A percentile compares a stretch with the other conserved stretches of the same genome.
phyloP scores from a whole-genome alignment of 2,329 filamentous ascomycete genomes.

The Torrubiellomyces zombiae region DNA sequence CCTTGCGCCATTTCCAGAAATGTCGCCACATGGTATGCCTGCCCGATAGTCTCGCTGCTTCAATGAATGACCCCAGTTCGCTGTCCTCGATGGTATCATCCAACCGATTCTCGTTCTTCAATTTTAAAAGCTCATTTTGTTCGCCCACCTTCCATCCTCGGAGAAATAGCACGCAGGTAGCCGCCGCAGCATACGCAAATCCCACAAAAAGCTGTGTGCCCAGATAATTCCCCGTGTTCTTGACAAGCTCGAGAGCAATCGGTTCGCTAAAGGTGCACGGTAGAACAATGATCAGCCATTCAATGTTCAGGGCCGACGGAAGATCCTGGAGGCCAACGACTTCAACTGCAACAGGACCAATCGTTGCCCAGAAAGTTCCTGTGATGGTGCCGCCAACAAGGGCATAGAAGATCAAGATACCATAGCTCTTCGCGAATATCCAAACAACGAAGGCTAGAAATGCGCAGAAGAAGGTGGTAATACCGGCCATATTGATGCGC shows the following conservation, averaged over 20 bases:
- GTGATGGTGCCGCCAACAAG: slow-evolving; percentile 54
- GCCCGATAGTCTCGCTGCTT: not conserved
- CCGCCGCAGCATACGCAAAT: slow-evolving; percentile 39
- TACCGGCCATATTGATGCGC: slow-evolving; percentile 53
- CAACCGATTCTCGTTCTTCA: no score
- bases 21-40: slow-evolving; percentile 1
- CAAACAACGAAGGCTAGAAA: slow-evolving; percentile 55
- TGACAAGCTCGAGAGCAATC: slow-evolving; percentile 40
- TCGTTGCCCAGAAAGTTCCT: slow-evolving; percentile 55
- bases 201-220: slow-evolving; percentile 42
- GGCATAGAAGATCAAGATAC: slow-evolving; percentile 54
- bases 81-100: no score
- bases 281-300: slow-evolving; percentile 55
- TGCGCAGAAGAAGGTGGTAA: slow-evolving; percentile 46
- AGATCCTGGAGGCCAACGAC: slow-evolving; percentile 54
- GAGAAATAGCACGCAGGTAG: slow-evolving; percentile 14
- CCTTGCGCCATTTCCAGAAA: slow-evolving; percentile 2
- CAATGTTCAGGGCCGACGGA: slow-evolving; percentile 49
- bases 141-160: slow-evolving; percentile 21
- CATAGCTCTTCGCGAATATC: slow-evolving; percentile 48
- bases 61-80: not conserved
- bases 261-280: slow-evolving; percentile 54
- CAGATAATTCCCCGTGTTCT: slow-evolving; percentile 28
- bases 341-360: slow-evolving; percentile 55
- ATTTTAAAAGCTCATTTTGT: no score